Conservation (phyloP, 176 grass and related monocot genomes). For the Oryza coarctata region DNA sequence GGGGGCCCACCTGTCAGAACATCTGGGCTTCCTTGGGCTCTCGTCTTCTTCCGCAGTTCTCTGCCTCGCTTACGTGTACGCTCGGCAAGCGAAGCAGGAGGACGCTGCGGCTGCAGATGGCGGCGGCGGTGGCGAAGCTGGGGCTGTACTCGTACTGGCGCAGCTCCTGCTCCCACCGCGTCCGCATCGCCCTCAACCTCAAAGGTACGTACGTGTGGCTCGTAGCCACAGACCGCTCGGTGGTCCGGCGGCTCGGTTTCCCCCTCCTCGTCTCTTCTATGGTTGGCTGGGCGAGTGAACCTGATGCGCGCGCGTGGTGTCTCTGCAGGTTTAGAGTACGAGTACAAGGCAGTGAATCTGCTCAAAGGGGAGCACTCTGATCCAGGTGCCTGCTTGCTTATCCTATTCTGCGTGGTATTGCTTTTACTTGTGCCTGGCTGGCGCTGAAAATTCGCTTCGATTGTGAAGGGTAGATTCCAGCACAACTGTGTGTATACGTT, state of each 20-base stretch:
- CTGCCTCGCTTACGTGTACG: not conserved
- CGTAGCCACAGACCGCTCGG: too few relatives aligned
- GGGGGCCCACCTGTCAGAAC: not conserved
- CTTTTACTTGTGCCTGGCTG: not conserved
- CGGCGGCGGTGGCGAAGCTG: not conserved
- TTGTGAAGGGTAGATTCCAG: not conserved
- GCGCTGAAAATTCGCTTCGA: not conserved
- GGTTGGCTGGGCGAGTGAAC: not conserved
- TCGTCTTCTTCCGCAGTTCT: not conserved
- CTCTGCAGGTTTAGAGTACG: constrained; percentile 35
- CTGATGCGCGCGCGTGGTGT: not conserved
- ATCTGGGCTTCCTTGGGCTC: not conserved
- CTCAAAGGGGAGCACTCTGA: constrained; percentile 56
- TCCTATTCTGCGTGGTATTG: too few relatives aligned
- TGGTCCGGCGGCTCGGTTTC: not conserved
- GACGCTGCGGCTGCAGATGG: constrained; percentile 7
- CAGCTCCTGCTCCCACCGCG: constrained; percentile 59
- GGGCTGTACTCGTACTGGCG: constrained; percentile 62
- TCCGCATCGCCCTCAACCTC: constrained; percentile 66
- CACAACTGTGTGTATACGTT: not conserved
- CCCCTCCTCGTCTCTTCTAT: not conserved
- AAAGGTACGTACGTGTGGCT: constrained; percentile 46
- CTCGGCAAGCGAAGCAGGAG: not conserved
- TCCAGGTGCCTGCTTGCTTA: constrained; percentile 42
- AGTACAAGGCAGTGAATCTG: constrained; percentile 57